These are phyloP conservation scores for Paralagenidium karlingii DNA, from an alignment of 352 stramenopile species.

Conservation along the genomic window DNA sequence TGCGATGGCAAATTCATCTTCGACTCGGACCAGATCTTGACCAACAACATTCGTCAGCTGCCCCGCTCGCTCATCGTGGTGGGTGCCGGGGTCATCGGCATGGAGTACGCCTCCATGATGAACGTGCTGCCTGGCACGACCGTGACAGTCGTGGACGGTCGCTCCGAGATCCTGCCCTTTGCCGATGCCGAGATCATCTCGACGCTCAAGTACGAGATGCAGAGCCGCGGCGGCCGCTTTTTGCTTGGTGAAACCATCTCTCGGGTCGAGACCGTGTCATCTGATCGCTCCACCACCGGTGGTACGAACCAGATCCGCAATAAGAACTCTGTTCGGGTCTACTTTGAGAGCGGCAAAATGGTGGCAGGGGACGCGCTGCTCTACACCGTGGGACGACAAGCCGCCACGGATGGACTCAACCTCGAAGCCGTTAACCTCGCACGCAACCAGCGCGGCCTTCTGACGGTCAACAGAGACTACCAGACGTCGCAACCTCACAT, in stretches of 20 bases:
- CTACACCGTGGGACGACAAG: constrained; percentile 70
- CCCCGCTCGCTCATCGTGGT: constrained; percentile 71
- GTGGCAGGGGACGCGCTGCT: constrained; percentile 57
- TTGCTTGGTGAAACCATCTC: constrained; percentile 69
- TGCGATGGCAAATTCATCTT: constrained; percentile 78
- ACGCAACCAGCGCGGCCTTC: constrained; percentile 62
- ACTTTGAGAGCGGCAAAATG: constrained; percentile 65
- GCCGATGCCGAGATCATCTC: constrained; percentile 79
- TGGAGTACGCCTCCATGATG: constrained; percentile 87
- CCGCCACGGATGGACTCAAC: constrained; percentile 71
- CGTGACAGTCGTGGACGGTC: constrained; percentile 79
- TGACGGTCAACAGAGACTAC: constrained; percentile 82
- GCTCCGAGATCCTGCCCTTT: constrained; percentile 65
- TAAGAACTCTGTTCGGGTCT: constrained; percentile 55
- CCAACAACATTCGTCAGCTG: constrained; percentile 42
- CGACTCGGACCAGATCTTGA: constrained; percentile 75
- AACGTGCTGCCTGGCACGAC: constrained; percentile 78
- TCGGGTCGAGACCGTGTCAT: constrained; percentile 32
- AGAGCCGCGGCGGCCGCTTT: constrained; percentile 79
- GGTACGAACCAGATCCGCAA: constrained; percentile 19
- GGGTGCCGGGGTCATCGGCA: constrained; percentile 80
- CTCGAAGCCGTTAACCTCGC: constrained; percentile 68
- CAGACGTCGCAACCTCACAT: constrained; percentile 77
- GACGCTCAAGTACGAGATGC: constrained; percentile 83
- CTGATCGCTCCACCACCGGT: not conserved